Base-by-base conservation (phyloP, 768 basidiomycete species). In the Tricholoma terreum region DNA sequence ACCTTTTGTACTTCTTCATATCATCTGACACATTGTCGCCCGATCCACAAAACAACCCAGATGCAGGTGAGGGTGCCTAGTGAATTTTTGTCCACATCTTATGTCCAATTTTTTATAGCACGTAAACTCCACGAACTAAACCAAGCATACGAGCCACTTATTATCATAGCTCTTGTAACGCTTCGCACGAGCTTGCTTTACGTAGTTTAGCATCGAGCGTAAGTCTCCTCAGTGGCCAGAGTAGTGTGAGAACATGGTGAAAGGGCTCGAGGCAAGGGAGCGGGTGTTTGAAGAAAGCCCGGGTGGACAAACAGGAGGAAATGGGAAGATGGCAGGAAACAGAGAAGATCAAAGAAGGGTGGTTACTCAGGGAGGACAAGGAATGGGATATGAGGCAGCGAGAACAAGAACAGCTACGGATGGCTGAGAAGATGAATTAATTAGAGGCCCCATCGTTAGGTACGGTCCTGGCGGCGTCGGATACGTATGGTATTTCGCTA, bases 41-140 rank as follows among this genome's bases (percentile, higher is more conserved):
- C 22, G 51, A n/a, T 35, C 55, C 38, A 35, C 48, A 92, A 31
- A 84, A 90, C 58, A 89, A 91, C 65, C 87, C 89, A 36, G 81
- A 90, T 73, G 91, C 91, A 71, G 85, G 88, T 84, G 55, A 55
- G 76, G 63, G 33, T 11, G 31, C 14, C 27, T 12, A 35, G 15
- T 5, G 17, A 24, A 11, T 27, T 42, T 30, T 7, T 22, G 8
- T 15, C 21, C 42, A 14, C 17, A 21, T 31, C 38, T 54, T 33
- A 31, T 58, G 21, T 49, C 21, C n/a, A 38, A 24, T 22, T 4
- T 3, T 43, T 14, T 21, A 27, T 56, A 84, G 88, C 88, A 2
- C 80, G 85, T 55, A 89, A 90, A 67, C 93, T 94, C 65, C 91
- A 94, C 67, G 89, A 89, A 55, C 81, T 94, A 50, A 92, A 87